Percentiles rank a stretch among this genome's conserved stretches.
Evolutionary conservation across 495 filamentous ascomycete genomes (phyloP).

Genomic region (Penicillium simplicissimum): DNA sequence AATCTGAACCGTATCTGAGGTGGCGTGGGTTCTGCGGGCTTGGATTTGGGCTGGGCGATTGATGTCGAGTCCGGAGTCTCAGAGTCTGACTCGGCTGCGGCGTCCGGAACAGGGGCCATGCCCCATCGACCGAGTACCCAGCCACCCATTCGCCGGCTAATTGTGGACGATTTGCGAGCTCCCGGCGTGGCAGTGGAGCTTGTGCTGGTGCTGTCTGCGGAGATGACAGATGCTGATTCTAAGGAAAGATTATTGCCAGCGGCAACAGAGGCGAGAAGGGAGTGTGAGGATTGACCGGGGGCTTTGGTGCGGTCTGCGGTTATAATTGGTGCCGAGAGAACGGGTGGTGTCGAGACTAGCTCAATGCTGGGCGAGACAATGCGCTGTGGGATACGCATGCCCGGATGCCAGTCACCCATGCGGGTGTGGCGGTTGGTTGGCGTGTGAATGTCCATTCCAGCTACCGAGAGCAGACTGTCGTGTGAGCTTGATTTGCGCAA

Average conservation of each 20-base stretch:
- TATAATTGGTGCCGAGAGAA: slow-evolving; percentile 48
- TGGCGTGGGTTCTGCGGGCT: slow-evolving; percentile 1
- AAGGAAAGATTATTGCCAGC: slow-evolving; percentile 22
- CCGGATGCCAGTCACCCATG: slow-evolving; percentile 35
- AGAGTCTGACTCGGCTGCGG: slow-evolving; percentile 18
- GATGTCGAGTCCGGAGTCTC: slow-evolving; percentile 3
- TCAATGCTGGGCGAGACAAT: slow-evolving; percentile 39
- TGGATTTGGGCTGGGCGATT: not conserved
- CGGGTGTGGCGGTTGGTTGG: slow-evolving; percentile 37
- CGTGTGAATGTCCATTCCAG: slow-evolving; percentile 54
- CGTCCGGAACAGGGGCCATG: slow-evolving; percentile 36
- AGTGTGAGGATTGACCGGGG: slow-evolving; percentile 34
- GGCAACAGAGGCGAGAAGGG: slow-evolving; percentile 44
- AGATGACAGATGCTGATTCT: slow-evolving; percentile 25
- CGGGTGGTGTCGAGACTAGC: slow-evolving; percentile 40
- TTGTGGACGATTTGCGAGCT: slow-evolving; percentile 32
- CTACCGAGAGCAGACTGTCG: slow-evolving; percentile 53
- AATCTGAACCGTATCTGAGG: slow-evolving; percentile 34
- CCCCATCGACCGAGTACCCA: slow-evolving; percentile 61
- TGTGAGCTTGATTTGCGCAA: slow-evolving; percentile 48
- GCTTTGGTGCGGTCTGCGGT: slow-evolving; percentile 37
- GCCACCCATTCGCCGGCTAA: slow-evolving; percentile 51
- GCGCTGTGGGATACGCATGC: slow-evolving; percentile 37
- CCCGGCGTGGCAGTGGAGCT: slow-evolving; percentile 23
- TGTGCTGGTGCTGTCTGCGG: slow-evolving; percentile 27